Percentiles rank a stretch among this genome's conserved stretches.
These are phyloP conservation scores for Solanum neorickii DNA, from an alignment of 257 asterid genomes.

Conservation along the genomic window DNA sequence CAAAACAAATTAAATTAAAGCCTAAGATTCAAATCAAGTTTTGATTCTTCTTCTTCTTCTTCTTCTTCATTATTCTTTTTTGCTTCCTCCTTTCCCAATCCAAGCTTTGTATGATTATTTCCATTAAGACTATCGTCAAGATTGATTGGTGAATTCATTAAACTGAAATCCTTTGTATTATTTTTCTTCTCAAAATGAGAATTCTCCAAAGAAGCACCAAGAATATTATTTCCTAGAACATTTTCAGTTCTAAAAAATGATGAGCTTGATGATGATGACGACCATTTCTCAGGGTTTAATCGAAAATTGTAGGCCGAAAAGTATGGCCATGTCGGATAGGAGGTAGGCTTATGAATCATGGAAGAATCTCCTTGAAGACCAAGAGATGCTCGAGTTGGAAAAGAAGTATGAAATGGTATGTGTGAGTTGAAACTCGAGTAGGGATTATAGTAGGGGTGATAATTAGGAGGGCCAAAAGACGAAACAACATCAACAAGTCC, in stretches of 20 bases:
- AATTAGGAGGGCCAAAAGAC: slow-evolving; percentile 21
- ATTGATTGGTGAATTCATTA: not conserved
- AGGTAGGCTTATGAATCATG: slow-evolving; percentile 28
- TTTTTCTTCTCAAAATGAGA: not conserved
- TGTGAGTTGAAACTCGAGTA: slow-evolving; percentile 18
- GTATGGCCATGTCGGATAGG: slow-evolving; percentile 16
- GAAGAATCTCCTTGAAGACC: slow-evolving; percentile 32
- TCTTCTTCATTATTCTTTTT: not conserved
- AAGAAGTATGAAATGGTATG: slow-evolving; percentile 15
- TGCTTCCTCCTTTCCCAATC: not conserved
- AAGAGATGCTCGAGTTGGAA: slow-evolving; percentile 9
- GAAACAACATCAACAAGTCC: slow-evolving; percentile 18
- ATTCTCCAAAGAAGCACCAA: not conserved
- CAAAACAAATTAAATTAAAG: not conserved
- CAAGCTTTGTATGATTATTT: not conserved
- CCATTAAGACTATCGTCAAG: not conserved
- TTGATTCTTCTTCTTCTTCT: not conserved
- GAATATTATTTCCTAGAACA: not conserved
- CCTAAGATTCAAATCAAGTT: not conserved
- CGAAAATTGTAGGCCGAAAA: slow-evolving; percentile 5
- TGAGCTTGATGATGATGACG: slow-evolving; percentile 7
- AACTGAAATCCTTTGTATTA: not conserved
- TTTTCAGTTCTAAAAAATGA: slow-evolving; percentile 1
- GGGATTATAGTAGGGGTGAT: slow-evolving; percentile 20
- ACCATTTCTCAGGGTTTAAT: slow-evolving; percentile 7